These are phyloP conservation scores for Trichoderma simmonsii DNA, from an alignment of 2,329 filamentous ascomycete genomes.

Conservation along the genomic window DNA sequence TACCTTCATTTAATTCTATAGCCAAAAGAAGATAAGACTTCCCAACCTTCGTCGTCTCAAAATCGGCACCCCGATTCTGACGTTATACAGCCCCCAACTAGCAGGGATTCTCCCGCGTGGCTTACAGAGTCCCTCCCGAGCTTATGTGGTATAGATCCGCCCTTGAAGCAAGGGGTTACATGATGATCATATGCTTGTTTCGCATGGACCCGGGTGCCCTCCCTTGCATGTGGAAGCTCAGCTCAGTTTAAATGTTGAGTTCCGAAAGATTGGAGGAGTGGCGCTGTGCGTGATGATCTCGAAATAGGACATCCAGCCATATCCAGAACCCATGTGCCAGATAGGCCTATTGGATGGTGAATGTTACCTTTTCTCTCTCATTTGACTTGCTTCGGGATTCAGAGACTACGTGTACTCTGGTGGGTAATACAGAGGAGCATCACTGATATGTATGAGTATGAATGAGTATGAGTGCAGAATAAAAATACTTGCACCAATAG, in stretches of 20 bases:
- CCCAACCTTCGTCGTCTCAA: neutral
- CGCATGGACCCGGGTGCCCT: neutral
- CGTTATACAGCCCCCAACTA: neutral
- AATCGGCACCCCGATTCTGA: neutral
- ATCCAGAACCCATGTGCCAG: too few species aligned
- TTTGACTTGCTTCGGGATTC: neutral
- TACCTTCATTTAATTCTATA: neutral
- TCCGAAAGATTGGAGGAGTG: neutral
- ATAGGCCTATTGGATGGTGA: neutral
- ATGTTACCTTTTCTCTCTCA: neutral
- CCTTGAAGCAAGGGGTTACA: neutral
- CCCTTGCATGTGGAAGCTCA: neutral
- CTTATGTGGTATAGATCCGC: conserved; percentile 5
- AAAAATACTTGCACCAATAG: neutral
- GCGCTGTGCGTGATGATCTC: neutral
- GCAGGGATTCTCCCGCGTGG: neutral
- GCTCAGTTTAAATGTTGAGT: too few species aligned
- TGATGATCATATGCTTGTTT: neutral
- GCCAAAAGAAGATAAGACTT: neutral
- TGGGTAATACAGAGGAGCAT: neutral
- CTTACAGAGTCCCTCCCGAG: neutral
- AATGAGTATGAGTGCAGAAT: neutral
- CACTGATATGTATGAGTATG: neutral
- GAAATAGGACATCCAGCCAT: neutral
- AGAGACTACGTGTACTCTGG: neutral